These are phyloP conservation scores for Parachlorella kessleri DNA, from an alignment of 139 green algal genomes.

Conservation along the genomic window DNA sequence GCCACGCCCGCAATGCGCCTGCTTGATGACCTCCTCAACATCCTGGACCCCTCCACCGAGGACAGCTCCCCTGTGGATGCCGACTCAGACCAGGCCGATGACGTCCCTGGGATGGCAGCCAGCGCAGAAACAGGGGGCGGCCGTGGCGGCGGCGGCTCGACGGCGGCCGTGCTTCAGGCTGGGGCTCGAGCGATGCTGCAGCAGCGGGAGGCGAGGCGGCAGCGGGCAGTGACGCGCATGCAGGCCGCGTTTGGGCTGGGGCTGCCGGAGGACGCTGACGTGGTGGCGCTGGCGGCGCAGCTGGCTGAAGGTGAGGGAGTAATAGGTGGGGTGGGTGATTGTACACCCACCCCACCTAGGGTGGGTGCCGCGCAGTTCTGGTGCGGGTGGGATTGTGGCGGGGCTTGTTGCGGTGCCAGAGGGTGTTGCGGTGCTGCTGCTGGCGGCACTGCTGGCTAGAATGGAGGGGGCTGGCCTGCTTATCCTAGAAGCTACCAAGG, in stretches of 20 bases:
- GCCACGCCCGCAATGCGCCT: slow-evolving; percentile 15
- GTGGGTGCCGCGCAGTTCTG: too few species aligned
- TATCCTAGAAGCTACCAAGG: too few species aligned
- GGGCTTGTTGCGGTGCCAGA: too few species aligned
- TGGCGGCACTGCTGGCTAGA: background rate
- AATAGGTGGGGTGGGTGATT: too few species aligned
- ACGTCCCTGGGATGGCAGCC: too few species aligned
- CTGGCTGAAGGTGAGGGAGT: slow-evolving; percentile 2
- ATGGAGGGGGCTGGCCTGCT: background rate
- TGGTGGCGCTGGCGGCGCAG: slow-evolving; percentile 26
- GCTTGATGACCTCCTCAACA: slow-evolving; percentile 23
- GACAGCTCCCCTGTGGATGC: background rate
- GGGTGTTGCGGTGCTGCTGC: too few species aligned
- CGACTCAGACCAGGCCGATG: too few species aligned
- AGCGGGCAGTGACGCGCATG: background rate
- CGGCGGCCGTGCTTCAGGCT: background rate
- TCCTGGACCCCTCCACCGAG: slow-evolving; percentile 16
- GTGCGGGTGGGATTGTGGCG: too few species aligned
- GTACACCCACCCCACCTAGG: too few species aligned
- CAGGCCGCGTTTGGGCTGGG: slow-evolving; percentile 14
- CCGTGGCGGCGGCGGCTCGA: too few species aligned
- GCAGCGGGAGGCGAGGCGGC: slow-evolving; percentile 5
- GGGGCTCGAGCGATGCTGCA: background rate
- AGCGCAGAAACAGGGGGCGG: too few species aligned
- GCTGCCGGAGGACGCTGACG: slow-evolving; percentile 6